Conservation (phyloP, 169 alveolate species). For the Eimeria falciformis region DNA sequence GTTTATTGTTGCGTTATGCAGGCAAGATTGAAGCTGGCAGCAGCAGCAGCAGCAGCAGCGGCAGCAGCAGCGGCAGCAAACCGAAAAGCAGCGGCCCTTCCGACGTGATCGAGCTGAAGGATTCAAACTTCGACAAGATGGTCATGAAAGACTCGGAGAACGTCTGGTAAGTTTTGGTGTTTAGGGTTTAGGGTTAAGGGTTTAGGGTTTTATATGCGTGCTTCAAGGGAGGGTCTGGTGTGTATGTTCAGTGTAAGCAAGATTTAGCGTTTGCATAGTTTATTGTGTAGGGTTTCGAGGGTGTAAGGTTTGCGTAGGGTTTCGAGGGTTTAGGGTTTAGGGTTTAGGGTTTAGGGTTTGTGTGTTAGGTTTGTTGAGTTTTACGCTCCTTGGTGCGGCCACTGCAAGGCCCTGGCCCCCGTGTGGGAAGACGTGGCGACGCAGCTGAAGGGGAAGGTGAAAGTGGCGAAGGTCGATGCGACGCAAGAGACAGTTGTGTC, state of each 20-base stretch:
- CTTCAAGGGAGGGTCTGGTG: no score
- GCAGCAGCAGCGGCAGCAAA: slow-evolving; percentile 54
- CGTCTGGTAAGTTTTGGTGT: slow-evolving; percentile 79
- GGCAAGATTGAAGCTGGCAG: slow-evolving; percentile 31
- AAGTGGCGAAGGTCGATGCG: slow-evolving; percentile 92
- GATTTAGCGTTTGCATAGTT: background rate
- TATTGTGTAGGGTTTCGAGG: no score
- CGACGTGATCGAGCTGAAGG: slow-evolving; percentile 80
- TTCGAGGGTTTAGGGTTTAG: slow-evolving; percentile 10
- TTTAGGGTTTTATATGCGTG: background rate
- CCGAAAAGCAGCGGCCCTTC: slow-evolving; percentile 47
- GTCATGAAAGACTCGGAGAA: slow-evolving; percentile 82
- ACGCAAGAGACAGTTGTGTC: slow-evolving; percentile 87
- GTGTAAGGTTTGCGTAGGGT: background rate
- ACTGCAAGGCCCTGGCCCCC: slow-evolving; percentile 95
- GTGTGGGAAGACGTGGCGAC: slow-evolving; percentile 87
- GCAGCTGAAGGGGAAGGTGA: slow-evolving; percentile 85
- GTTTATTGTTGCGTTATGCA: slow-evolving; percentile 3
- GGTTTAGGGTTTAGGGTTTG: slow-evolving; percentile 22
- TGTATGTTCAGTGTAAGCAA: background rate
- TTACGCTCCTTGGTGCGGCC: slow-evolving; percentile 96
- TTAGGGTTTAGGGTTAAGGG: slow-evolving; percentile 37
- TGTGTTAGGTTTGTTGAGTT: slow-evolving; percentile 83
- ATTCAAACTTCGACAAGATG: slow-evolving; percentile 79
- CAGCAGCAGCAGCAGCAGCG: slow-evolving; percentile 24